A percentile compares a stretch with the other conserved stretches of the same genome.
These are phyloP conservation scores for Metarhizium album DNA, from an alignment of 2,329 filamentous ascomycete species.

Conservation along the genomic window DNA sequence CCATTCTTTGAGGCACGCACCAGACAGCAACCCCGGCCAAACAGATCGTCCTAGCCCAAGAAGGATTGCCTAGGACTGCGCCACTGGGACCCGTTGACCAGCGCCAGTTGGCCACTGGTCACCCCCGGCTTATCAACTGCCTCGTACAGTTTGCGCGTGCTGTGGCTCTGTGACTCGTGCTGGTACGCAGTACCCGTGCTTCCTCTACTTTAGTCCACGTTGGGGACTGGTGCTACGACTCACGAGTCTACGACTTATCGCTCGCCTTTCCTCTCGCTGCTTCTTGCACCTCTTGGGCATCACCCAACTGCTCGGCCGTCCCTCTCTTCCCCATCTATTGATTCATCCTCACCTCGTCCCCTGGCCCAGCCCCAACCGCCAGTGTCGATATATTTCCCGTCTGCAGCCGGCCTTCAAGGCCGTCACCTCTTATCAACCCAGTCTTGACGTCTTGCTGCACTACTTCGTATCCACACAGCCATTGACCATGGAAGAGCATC, in stretches of 20 bases:
- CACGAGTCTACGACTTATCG: too few species aligned
- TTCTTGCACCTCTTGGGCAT: not conserved
- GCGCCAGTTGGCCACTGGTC: too few species aligned
- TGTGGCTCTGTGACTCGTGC: not conserved
- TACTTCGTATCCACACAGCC: not conserved
- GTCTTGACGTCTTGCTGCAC: not conserved
- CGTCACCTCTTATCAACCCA: not conserved
- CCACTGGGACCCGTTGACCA: too few species aligned
- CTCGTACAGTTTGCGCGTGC: constrained; percentile 1
- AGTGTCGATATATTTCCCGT: not conserved
- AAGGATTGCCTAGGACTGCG: too few species aligned
- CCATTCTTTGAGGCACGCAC: too few species aligned
- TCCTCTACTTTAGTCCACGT: not conserved
- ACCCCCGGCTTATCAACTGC: constrained; percentile 5
- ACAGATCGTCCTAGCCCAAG: too few species aligned
- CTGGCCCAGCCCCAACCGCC: not conserved
- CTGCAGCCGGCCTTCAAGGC: not conserved
- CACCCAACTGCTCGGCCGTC: not conserved
- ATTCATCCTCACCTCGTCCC: not conserved
- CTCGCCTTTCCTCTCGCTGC: not conserved
- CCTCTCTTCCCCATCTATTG: not conserved
- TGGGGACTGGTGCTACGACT: not conserved
- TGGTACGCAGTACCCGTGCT: not conserved
- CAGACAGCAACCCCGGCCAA: too few species aligned
- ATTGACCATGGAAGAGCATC: constrained; percentile 8